Percentiles rank a stretch among this genome's conserved stretches.
Conservation (phyloP, 23 red algal species). For the Rhodosorus marinus region DNA sequence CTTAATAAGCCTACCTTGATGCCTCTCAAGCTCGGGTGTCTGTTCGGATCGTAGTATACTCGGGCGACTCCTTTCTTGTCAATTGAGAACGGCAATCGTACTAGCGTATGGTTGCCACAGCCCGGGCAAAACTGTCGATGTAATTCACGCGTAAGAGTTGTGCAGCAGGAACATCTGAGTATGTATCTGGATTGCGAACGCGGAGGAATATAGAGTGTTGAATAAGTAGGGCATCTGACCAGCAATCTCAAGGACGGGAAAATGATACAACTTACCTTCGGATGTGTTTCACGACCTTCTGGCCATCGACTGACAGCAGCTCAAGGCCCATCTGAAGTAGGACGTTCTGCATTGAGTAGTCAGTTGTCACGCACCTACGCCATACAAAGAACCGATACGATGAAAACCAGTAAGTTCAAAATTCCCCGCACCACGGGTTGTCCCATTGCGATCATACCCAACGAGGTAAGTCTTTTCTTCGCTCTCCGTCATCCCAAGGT, state of each 20-base stretch:
- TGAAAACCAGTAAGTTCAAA: background rate
- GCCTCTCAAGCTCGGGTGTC: slow-evolving; percentile 19
- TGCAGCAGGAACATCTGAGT: slow-evolving; percentile 51
- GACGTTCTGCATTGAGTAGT: slow-evolving; percentile 91
- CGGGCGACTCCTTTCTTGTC: slow-evolving; percentile 37
- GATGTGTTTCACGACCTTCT: slow-evolving; percentile 31
- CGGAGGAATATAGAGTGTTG: too few relatives aligned
- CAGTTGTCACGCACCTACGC: slow-evolving; percentile 64
- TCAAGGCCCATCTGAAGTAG: slow-evolving; percentile 81
- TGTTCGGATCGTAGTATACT: slow-evolving; percentile 25
- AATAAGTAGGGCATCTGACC: too few relatives aligned
- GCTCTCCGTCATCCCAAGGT: slow-evolving; percentile 1
- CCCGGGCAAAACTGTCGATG: slow-evolving; percentile 47
- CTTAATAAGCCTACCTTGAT: too few relatives aligned
- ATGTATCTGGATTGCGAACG: too few relatives aligned
- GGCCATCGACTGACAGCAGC: slow-evolving; percentile 49
- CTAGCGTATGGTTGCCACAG: slow-evolving; percentile 53
- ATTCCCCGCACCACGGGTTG: background rate
- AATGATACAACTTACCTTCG: too few relatives aligned
- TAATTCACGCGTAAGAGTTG: slow-evolving; percentile 26
- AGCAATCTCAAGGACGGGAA: too few relatives aligned
- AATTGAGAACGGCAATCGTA: slow-evolving; percentile 32
- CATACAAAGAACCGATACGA: too few relatives aligned
- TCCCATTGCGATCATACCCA: background rate
- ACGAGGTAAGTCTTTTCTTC: too few relatives aligned